Conservation (phyloP, 202 grass and related monocot genomes). For the Cymbopogon flexuosus region DNA sequence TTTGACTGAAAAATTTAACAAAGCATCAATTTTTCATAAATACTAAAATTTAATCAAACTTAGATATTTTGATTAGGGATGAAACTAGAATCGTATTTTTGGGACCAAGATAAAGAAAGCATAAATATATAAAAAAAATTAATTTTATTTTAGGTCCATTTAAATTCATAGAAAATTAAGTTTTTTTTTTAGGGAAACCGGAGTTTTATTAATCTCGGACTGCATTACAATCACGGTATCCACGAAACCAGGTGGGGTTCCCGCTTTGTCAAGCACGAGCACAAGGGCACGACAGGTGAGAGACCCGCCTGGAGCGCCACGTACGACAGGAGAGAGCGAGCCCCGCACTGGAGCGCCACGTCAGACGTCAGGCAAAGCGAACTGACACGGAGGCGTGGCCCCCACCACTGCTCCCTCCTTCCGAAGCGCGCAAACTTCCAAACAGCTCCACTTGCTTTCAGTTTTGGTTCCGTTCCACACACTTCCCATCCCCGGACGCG, state of each 20-base stretch:
- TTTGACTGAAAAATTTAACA: background rate
- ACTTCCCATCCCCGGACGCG: conserved; percentile 31
- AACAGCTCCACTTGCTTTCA: background rate
- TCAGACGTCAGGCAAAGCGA: background rate
- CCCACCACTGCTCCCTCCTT: background rate
- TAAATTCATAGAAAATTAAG: background rate
- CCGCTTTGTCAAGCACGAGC: background rate
- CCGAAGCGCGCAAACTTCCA: conserved; percentile 20
- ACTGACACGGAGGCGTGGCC: background rate
- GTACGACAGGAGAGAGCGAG: background rate
- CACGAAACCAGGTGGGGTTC: too few relatives aligned
- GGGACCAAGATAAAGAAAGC: background rate
- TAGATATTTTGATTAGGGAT: background rate
- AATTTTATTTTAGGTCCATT: too few relatives aligned
- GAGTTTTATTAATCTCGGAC: too few relatives aligned
- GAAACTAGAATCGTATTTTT: background rate
- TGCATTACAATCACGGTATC: too few relatives aligned
- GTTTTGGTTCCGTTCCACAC: conserved; percentile 32
- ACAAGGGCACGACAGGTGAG: too few relatives aligned
- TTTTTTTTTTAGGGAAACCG: too few relatives aligned
- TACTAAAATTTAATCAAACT: background rate
- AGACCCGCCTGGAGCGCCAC: too few relatives aligned
- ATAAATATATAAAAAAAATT: too few relatives aligned
- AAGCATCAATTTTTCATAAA: background rate
- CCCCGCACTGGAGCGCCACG: background rate